These are phyloP conservation scores for Diaporthe sp. DNA, from an alignment of 2,329 filamentous ascomycete species.

Conservation along the genomic window DNA sequence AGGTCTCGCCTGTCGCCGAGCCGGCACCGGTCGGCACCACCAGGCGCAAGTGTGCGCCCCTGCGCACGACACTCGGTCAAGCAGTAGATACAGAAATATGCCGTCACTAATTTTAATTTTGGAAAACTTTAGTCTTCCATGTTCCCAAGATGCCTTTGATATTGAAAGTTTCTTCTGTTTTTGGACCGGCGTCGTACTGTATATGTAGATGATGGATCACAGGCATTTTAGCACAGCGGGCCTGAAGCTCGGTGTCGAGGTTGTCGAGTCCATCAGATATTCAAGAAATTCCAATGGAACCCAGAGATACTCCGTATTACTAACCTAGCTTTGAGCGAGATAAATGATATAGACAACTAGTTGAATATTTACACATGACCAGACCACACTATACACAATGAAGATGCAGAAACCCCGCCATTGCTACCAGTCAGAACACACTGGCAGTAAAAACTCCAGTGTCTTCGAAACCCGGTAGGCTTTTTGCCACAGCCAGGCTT, in stretches of 20 bases:
- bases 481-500: neutral
- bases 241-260: neutral
- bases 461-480: slow-evolving; percentile 3
- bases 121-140: neutral
- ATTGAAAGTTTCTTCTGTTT: neutral
- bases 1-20: neutral
- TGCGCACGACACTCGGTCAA: neutral
- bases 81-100: neutral
- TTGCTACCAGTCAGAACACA: neutral
- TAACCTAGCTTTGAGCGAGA: neutral
- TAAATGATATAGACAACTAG: neutral
- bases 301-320: too few relatives aligned
- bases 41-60: neutral
- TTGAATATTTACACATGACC: neutral
- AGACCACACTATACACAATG: neutral
- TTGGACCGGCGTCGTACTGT: too few relatives aligned
- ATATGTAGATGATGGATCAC: too few relatives aligned
- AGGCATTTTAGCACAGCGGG: too few relatives aligned
- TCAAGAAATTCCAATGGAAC: neutral
- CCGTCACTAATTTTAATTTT: neutral
- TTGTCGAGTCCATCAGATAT: neutral
- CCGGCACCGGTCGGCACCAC: neutral
- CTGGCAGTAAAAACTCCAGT: neutral
- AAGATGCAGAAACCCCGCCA: neutral
- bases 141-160: too few relatives aligned